Base-by-base conservation (phyloP, 495 filamentous ascomycete genomes). In the Thermothielavioides terrestris region DNA sequence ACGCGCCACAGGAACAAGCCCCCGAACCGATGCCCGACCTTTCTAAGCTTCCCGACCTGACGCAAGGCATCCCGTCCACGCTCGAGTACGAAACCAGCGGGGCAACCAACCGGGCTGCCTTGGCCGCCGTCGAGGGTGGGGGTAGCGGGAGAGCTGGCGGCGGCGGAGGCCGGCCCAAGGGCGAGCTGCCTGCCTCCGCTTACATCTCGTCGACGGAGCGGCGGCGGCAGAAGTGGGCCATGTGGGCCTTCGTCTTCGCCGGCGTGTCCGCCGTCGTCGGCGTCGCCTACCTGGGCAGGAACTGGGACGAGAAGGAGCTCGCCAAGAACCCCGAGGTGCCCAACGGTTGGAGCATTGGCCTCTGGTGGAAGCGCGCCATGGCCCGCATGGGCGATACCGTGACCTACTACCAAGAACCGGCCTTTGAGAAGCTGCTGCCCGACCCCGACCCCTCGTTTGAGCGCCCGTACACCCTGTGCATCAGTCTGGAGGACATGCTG, bases 321-420 rank as follows among this genome's bases (percentile, higher is more conserved):
- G 79, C 85, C 51, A 61, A 63, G 46, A 80, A 92, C 61, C 74
- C 81, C 3, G 80, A 86, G 42, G 76, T 79, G 26, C 84, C 87
- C 40, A 85, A 82, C 26, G 79, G 84, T 15, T 72, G 83, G 60
- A 64, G 67, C 21, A 44, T 71, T 8, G 71, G 70, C 9, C 73
- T 86, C 37, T 90, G 89, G 76, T 94, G 82, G 70, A 80, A 81
- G 47, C 86, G 92, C 30, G 76, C 81, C 50, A 81, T 74, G 58
- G 86, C 89, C 26, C 82, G 92, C 20, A 67, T 84, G 38, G 70
- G 70, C n/a, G 80, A 85, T 50, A 76, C 85, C 39, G 75, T 88
- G 42, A 82, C 80, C 55, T 95, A 96, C 75, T 97, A 95, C 73
- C 94, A 88, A 55, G 92, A 98, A 54, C 92, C 92, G 15, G 84